These are phyloP conservation scores for Didymella sp. DNA, from an alignment of 2,329 filamentous ascomycete genomes.

Conservation along the genomic window DNA sequence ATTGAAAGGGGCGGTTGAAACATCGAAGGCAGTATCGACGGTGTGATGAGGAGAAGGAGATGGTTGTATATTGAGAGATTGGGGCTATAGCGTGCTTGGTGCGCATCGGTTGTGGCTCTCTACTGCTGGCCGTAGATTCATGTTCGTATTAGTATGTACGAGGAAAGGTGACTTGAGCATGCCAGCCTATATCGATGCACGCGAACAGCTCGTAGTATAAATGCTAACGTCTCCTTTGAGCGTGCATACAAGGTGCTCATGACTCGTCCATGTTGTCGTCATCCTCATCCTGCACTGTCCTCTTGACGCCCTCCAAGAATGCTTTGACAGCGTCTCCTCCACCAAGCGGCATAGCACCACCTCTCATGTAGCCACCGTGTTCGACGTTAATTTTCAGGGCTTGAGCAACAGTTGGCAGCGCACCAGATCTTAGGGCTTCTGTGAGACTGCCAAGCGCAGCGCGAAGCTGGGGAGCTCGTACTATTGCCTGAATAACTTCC, in stretches of 20 bases:
- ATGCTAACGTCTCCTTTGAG: neutral
- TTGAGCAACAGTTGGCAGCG: slow-evolving; percentile 86
- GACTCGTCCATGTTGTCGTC: slow-evolving; percentile 45
- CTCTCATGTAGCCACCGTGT: slow-evolving; percentile 81
- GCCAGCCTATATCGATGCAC: neutral
- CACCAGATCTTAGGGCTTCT: slow-evolving; percentile 86
- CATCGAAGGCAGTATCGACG: no score
- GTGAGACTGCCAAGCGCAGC: slow-evolving; percentile 87
- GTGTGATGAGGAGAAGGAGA: neutral
- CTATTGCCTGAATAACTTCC: slow-evolving; percentile 77
- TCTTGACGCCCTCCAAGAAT: slow-evolving; percentile 89
- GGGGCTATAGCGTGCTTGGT: neutral
- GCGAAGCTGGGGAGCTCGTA: slow-evolving; percentile 88
- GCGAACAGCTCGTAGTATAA: neutral
- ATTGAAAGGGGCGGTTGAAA: neutral
- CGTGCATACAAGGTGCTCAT: slow-evolving; percentile 16
- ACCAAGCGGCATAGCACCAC: slow-evolving; percentile 82
- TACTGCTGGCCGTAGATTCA: neutral
- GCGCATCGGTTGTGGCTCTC: neutral
- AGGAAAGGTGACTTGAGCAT: neutral
- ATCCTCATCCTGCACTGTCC: slow-evolving; percentile 67
- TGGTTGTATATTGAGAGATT: neutral
- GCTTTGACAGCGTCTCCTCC: slow-evolving; percentile 88
- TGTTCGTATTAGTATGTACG: slow-evolving; percentile 8
- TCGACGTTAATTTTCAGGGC: slow-evolving; percentile 80